Percentiles rank a stretch among this genome's conserved stretches.
These are phyloP conservation scores for Colletotrichum tabaci DNA, from an alignment of 2,329 filamentous ascomycete genomes.

Conservation along the genomic window DNA sequence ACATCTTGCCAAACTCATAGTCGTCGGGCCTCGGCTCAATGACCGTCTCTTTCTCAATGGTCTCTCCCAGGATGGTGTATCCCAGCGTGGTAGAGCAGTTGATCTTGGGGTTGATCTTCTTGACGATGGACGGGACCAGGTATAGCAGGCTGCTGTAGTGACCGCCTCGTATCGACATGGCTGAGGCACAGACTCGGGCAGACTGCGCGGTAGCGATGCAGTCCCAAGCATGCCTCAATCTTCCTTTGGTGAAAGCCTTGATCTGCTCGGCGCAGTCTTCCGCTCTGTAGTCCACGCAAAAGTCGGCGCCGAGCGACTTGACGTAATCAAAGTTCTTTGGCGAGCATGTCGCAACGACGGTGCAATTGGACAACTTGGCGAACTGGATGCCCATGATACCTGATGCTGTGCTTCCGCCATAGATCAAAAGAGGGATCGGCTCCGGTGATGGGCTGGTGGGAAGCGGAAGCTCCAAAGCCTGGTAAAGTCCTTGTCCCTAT, in stretches of 20 bases:
- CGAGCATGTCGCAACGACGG: slow-evolving; percentile 57
- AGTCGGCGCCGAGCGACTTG: slow-evolving; percentile 60
- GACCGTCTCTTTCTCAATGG: slow-evolving; percentile 45
- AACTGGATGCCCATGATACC: slow-evolving; percentile 66
- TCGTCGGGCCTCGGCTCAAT: slow-evolving; percentile 49
- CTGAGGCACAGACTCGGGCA: slow-evolving; percentile 49
- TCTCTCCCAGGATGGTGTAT: slow-evolving; percentile 58
- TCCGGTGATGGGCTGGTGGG: not conserved
- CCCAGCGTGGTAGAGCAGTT: slow-evolving; percentile 50
- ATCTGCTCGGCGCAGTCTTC: slow-evolving; percentile 44
- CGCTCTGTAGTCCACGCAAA: slow-evolving; percentile 62
- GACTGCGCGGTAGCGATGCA: slow-evolving; percentile 49
- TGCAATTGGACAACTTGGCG: slow-evolving; percentile 58
- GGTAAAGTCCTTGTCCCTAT: slow-evolving; percentile 63
- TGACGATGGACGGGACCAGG: slow-evolving; percentile 48
- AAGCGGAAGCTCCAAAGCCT: slow-evolving; percentile 50
- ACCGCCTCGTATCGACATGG: slow-evolving; percentile 44
- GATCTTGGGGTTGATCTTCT: slow-evolving; percentile 56
- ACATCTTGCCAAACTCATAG: slow-evolving; percentile 53
- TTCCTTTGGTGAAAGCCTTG: slow-evolving; percentile 43
- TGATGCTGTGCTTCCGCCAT: slow-evolving; percentile 68
- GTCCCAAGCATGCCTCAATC: slow-evolving; percentile 54
- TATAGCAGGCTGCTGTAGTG: slow-evolving; percentile 53
- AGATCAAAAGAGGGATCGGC: slow-evolving; percentile 51
- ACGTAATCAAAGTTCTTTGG: slow-evolving; percentile 57